These are phyloP conservation scores for Xerocomus minutiporus DNA, from an alignment of 1,284 basidiomycete species.

Conservation along the genomic window DNA sequence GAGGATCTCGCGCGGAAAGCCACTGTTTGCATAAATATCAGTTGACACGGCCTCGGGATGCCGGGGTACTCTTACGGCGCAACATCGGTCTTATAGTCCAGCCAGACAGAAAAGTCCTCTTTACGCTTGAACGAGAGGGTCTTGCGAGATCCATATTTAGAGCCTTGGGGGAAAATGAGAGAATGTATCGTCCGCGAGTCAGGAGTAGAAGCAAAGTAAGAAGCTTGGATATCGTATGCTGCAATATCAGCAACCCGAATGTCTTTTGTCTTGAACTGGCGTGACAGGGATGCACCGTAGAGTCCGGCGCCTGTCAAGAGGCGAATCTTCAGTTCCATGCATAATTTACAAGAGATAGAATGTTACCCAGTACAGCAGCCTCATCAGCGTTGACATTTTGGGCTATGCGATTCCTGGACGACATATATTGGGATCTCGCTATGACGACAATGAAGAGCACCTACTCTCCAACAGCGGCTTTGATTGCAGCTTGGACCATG, in stretches of 20 bases:
- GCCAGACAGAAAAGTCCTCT: conserved; percentile 69
- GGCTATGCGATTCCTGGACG: conserved; percentile 69
- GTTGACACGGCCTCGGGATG: neutral
- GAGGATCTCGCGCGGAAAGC: conserved; percentile 64
- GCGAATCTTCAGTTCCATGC: conserved; percentile 4
- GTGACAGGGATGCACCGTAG: conserved; percentile 84
- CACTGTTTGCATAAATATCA: conserved; percentile 36
- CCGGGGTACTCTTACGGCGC: conserved; percentile 46
- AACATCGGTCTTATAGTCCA: conserved; percentile 64
- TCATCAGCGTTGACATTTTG: conserved; percentile 97
- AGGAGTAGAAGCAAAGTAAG: conserved; percentile 63
- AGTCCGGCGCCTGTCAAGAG: conserved; percentile 71
- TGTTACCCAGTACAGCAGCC: conserved; percentile 80
- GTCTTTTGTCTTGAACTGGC: conserved; percentile 94
- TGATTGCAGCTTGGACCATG: conserved; percentile 83
- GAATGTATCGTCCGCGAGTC: conserved; percentile 68
- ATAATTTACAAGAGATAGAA: neutral
- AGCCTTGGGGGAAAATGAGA: conserved; percentile 69
- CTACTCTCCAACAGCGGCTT: conserved; percentile 70
- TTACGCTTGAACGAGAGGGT: conserved; percentile 74
- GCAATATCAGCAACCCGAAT: conserved; percentile 79
- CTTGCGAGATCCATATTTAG: conserved; percentile 77
- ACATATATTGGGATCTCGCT: conserved; percentile 7
- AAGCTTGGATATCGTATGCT: conserved; percentile 69
- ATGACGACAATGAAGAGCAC: conserved; percentile 23